Base-by-base conservation (phyloP, 805 yeast genomes). In the Zygosaccharomyces rouxii region DNA sequence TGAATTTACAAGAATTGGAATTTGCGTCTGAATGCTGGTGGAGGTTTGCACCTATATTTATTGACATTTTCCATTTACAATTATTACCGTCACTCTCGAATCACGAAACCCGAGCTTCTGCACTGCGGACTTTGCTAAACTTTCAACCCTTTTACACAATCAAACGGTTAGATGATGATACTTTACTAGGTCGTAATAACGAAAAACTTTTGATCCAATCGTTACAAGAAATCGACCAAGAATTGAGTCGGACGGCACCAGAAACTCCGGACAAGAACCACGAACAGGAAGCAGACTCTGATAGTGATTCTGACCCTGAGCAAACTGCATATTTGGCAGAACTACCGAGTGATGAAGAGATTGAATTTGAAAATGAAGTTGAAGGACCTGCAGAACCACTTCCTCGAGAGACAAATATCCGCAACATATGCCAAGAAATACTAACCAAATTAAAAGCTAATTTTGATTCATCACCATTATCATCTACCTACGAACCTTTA, bases 261-360 rank as follows among this genome's bases (percentile, higher is more conserved):
- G 16, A 28, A 39, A 7, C 42, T 18, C 42, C 42, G 33, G 21
- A 33, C 19, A 10, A 33, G 14, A 33, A 4, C 21, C 19, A 5
- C 4, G 14, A 10, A 25, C 52, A 46, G 9, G 47, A 38, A 2
- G 47, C 42, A 23, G 47, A 43, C 7, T 25, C 14, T 9, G 52
- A 48, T 14, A 43, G 44, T 10, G 52, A 48, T 22, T 59, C 57
- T 38, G 60, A 59, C 42, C 43, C 48, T n/a, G 53, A 48, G 5
- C 64, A 61, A 35, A 55, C 55, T 23, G 62, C 53, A 10, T 62
- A 62, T 42, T 40, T 60, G 29, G 51, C 56, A 16, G 56, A 59
- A 40, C 42, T 60, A 16, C 43, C 55, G 21, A 44, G 45, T 23
- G 55, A 52, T 35, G 55, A 49, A 14, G 59, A 48, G 23, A 49